Evolutionary conservation across 495 filamentous ascomycete genomes (phyloP).

Genomic region (Parmelia sp.): DNA sequence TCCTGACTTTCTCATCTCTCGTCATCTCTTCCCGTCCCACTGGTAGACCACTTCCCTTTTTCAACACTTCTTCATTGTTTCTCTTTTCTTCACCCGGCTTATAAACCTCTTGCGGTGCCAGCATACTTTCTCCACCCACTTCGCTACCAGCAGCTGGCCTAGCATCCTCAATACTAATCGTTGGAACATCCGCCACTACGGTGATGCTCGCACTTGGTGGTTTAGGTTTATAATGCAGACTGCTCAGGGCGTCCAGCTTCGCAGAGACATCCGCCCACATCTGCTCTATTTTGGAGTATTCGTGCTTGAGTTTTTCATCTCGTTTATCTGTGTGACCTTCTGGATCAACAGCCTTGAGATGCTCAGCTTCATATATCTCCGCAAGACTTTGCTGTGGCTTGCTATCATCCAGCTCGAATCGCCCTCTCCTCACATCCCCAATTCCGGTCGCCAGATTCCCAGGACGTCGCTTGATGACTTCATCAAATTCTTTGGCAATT

Average conservation of each 20-base stretch:
- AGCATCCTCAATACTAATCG: constrained; percentile 90
- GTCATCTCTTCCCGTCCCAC: constrained; percentile 84
- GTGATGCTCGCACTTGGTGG: constrained; percentile 69
- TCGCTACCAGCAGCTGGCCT: constrained; percentile 75
- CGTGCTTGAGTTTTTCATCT: constrained; percentile 72
- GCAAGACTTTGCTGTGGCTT: constrained; percentile 83
- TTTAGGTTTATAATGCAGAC: constrained; percentile 94
- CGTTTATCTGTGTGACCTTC: constrained; percentile 70
- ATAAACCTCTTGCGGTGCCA: constrained; percentile 95
- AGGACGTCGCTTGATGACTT: constrained; percentile 78
- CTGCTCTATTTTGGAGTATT: constrained; percentile 76
- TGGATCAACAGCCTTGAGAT: constrained; percentile 69
- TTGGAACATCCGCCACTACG: constrained; percentile 81
- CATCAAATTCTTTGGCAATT: constrained; percentile 85
- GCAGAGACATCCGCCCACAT: constrained; percentile 78
- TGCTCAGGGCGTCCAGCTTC: constrained; percentile 80
- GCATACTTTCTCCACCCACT: constrained; percentile 60
- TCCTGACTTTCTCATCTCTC: constrained; percentile 74
- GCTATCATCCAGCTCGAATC: constrained; percentile 76
- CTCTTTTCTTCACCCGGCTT: constrained; percentile 63
- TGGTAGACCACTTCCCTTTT: constrained; percentile 70
- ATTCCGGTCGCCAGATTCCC: constrained; percentile 53
- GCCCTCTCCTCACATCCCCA: constrained; percentile 51
- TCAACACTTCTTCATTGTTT: constrained; percentile 61
- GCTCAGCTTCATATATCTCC: constrained; percentile 91